These are phyloP conservation scores for Yamadazyma siamensis DNA, from an alignment of 1,139 yeast genomes.

Conservation along the genomic window DNA sequence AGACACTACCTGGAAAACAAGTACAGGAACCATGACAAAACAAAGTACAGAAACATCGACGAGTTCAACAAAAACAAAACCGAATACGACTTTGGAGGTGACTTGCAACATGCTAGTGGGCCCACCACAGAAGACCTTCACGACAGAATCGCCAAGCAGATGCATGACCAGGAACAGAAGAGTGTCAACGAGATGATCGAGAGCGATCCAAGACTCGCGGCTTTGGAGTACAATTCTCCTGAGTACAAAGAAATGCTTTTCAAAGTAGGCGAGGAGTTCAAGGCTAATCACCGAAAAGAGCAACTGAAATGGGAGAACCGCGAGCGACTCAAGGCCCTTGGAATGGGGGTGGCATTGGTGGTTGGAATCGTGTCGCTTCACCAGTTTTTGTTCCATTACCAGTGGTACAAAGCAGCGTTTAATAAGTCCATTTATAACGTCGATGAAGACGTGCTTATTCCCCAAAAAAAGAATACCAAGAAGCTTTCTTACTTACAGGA, in stretches of 20 bases:
- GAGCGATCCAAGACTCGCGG: slow-evolving; percentile 32
- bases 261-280: slow-evolving; percentile 27
- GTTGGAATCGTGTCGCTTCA: slow-evolving; percentile 34
- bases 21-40: no score
- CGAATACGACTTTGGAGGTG: slow-evolving; percentile 31
- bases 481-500: slow-evolving; percentile 18
- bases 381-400: slow-evolving; percentile 42
- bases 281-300: slow-evolving; percentile 19
- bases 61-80: slow-evolving; percentile 39
- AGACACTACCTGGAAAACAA: no score
- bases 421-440: slow-evolving; percentile 26
- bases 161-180: slow-evolving; percentile 15
- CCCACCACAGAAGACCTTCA: slow-evolving; percentile 12
- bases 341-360: slow-evolving; percentile 28
- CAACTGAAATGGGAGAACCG: slow-evolving; percentile 23
- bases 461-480: slow-evolving; percentile 14
- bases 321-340: slow-evolving; percentile 37
- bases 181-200: slow-evolving; percentile 25
- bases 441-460: slow-evolving; percentile 18
- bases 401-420: slow-evolving; percentile 25
- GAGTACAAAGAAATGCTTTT: slow-evolving; percentile 36
- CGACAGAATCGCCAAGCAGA: slow-evolving; percentile 8
- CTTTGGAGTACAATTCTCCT: slow-evolving; percentile 30
- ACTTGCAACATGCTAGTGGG: slow-evolving; percentile 21
- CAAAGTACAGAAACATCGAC: slow-evolving; percentile 23